Evolutionary conservation across 73 alveolate genomes (phyloP), one percentile per base, ranked within the genome.

Genomic region (Loxodes magnus): DNA sequence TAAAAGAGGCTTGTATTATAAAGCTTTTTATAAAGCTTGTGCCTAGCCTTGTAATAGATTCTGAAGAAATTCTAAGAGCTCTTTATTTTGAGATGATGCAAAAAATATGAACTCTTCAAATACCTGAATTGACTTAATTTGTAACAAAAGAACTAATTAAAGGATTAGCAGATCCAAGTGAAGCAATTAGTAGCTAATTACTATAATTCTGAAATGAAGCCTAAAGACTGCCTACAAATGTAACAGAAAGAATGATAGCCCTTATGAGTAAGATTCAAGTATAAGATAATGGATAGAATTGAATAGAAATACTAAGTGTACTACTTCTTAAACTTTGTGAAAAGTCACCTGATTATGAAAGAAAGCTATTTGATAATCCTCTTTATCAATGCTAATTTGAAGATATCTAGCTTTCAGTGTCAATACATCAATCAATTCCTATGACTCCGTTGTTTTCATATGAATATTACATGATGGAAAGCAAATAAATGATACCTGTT

Each of bases 201-300:
- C n/a, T 53, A 0, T 21, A 30, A 22, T 77, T 77, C 56, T 77
- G 90, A 84, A 49, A 76, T 39, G 75, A 68, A 31, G 62, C 56
- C 25, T 53, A 67, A 4, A 37, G 84, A 17, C 64, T 77, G 24
- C 37, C 62, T 19, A 38, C 55, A 0, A 77, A 70, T 23, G 64
- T 79, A 1, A 21, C 37, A 38, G 28, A 12, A 0, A 70, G 90
- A 30, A 27, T 77, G 21, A 23, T 28, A 31, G 36, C 61, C 28
- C 29, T 73, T 24, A 67, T 77, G 77, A 36, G 62, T 4, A 49
- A 52, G 5, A 43, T 70, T 22, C 55, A 75, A 19, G 44, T 49
- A 7, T 43, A 60, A 23, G 77, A 60, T 17, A 71, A 69, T 27
- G 90, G 70, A 33, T 34, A 55, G 30, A 35, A 51, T 2, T 77